Evolutionary conservation across 2,329 filamentous ascomycete species (phyloP), one percentile per base, ranked within the genome.

Genomic region (Fusarium sp.): DNA sequence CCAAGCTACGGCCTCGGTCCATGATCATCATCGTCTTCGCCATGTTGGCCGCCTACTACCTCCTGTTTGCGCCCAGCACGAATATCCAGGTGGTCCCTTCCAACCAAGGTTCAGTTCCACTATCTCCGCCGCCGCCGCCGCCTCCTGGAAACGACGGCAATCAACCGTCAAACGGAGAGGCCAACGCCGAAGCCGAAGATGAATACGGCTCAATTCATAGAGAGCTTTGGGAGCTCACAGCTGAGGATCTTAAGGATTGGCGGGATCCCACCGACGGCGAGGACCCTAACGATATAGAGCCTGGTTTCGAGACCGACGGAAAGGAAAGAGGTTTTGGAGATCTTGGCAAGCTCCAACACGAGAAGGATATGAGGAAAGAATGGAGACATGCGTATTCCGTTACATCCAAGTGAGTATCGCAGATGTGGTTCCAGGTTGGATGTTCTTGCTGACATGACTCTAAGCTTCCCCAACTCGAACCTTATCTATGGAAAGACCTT

Each of bases 401-500:
- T 22, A 81, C 80, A 21, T 76, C 78, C 34, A 77, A 81, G 81
- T 83, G 78, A 75, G 82, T 79, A 21, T 26, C 14, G 17, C 21
- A 39, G 33, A 38, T 9, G 4, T 15, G 22, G 51, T 58, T 19
- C 21, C 73, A 65, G 40, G 28, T 7, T 33, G 15, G 17, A 52
- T 21, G 15, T 19, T n/a, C 6, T 28, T 42, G n/a, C 6, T 51
- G 45, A 63, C 68, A 87, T 83, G 38, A 73, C 14, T 36, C n/a
- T 22, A 31, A 70, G 67, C 55, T 70, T 82, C 62, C 78, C 81
- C 17, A 80, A 80, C 24, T 84, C 84, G 15, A 84, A 86, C 58
- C 81, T 83, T 10, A 82, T 89, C n/a, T 89, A 87, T 71, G 87
- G 87, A 21, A 86, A 84, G 57, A 89, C 87, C 0, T 75, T 89